Conservation (phyloP, 352 stramenopile genomes). For the Phytopythium helicoides region DNA sequence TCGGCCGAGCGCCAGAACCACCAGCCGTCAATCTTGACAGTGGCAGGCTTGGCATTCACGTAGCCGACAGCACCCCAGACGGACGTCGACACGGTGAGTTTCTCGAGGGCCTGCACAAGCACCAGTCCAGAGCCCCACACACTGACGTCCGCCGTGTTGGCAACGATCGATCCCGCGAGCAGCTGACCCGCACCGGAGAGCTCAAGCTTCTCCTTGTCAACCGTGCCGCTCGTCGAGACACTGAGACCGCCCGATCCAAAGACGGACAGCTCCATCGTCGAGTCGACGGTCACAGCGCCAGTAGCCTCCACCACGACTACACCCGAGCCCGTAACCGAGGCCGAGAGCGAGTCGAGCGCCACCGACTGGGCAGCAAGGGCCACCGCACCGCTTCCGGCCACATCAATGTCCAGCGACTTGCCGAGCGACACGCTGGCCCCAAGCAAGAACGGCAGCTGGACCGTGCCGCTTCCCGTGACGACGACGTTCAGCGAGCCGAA, state of each 20-base stretch:
- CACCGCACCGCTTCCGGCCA: slow-evolving; percentile 38
- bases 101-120: slow-evolving; percentile 44
- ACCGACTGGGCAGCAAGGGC: slow-evolving; percentile 27
- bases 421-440: slow-evolving; percentile 15
- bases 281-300: slow-evolving; percentile 14
- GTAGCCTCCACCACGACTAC: slow-evolving; percentile 34
- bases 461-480: slow-evolving; percentile 29
- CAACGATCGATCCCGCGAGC: slow-evolving; percentile 43
- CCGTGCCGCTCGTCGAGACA: slow-evolving; percentile 35
- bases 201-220: slow-evolving; percentile 43
- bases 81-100: slow-evolving; percentile 44
- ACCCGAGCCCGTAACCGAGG: slow-evolving; percentile 27
- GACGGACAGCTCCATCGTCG: slow-evolving; percentile 18
- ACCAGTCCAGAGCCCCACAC: slow-evolving; percentile 46
- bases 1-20: slow-evolving; percentile 48
- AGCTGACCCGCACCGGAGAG: slow-evolving; percentile 46
- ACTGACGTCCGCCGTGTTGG: slow-evolving; percentile 29
- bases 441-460: slow-evolving; percentile 23
- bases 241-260: slow-evolving; percentile 45
- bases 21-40: slow-evolving; percentile 51
- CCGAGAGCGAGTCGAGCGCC: slow-evolving; percentile 19
- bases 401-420: slow-evolving; percentile 29
- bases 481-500: slow-evolving; percentile 30
- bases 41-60: slow-evolving; percentile 29
- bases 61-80: slow-evolving; percentile 57